These are phyloP conservation scores for Melanopsichium pennsylvanicum DNA, from an alignment of 1,284 basidiomycete genomes.

Conservation along the genomic window DNA sequence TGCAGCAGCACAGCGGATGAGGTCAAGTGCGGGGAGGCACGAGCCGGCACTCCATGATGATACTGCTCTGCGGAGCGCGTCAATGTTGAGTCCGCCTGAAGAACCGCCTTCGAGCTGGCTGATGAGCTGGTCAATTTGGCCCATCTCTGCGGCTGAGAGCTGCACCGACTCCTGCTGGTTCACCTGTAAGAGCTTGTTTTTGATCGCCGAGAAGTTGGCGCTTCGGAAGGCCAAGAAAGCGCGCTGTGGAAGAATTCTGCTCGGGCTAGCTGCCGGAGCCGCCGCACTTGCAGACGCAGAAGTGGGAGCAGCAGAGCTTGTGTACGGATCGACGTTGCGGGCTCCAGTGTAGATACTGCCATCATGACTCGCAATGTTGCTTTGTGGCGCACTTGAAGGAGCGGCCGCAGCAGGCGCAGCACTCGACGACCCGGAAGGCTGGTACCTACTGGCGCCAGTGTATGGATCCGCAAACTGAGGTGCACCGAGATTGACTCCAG, in stretches of 20 bases:
- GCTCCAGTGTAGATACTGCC: conserved; percentile 67
- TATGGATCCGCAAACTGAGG: conserved; percentile 85
- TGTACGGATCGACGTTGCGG: conserved; percentile 52
- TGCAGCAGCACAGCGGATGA: conserved; percentile 79
- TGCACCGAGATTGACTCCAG: conserved; percentile 73
- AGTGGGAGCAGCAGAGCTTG: conserved; percentile 45
- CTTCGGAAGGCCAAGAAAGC: conserved; percentile 78
- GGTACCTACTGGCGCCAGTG: conserved; percentile 80
- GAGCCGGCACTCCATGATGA: conserved; percentile 80
- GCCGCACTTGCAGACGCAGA: conserved; percentile 9
- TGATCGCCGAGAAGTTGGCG: conserved; percentile 86
- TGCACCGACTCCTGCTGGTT: conserved; percentile 73
- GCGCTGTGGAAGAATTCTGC: conserved; percentile 51
- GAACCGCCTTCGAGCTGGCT: conserved; percentile 70
- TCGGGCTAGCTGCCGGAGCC: conserved; percentile 51
- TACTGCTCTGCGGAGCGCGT: conserved; percentile 69
- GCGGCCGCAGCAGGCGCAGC: conserved; percentile 27
- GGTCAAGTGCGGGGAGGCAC: conserved; percentile 90
- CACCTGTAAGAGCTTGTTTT: conserved; percentile 81
- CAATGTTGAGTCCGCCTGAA: conserved; percentile 22
- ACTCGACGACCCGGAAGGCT: conserved; percentile 62
- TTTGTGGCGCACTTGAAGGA: conserved; percentile 53
- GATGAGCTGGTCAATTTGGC: conserved; percentile 74
- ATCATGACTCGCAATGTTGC: conserved; percentile 64
- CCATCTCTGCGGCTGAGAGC: conserved; percentile 75